Evolutionary conservation across 768 basidiomycete species (phyloP), one percentile per base, ranked within the genome.

Genomic region (Lactarius evosmus): DNA sequence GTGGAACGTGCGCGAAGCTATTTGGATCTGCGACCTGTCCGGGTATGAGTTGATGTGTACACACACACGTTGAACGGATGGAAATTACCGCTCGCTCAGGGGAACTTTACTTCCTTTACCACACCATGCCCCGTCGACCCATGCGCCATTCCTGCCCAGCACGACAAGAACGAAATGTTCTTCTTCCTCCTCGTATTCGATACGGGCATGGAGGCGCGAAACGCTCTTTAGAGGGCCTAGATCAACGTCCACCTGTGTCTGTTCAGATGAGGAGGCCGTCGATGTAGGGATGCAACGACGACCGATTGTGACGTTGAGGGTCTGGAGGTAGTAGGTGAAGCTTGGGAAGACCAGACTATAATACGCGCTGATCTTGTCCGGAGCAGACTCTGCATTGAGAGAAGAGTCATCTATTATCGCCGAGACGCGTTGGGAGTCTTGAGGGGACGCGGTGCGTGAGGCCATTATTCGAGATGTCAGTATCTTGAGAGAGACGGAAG

Each of bases 81-180:
- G 38, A 14, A 75, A 80, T 56, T 63, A 94, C 96, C 92, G 83
- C 74, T 94, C 92, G 40, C 87, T 80, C 25, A 99, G 78, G 33
- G 90, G 84, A n/a, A 94, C 89, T 65, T 87, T 85, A 65, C 89
- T 88, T 17, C 95, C 93, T 67, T 91, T 88, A 12, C 89, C 90
- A 55, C 87, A 87, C 91, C 95, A 99, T n/a, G 91, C 86, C 33
- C 95, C 95, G 68, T 98, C 95, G 5, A 99, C 94, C 90, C 95
- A 98, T 19, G 95, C 95, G 14, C 97, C 97, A 70, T 99, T 98
- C 63, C 97, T 81, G n/a, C 97, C 97, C 40, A 93, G 82, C 40
- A 99, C 95, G 64, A 87, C 86, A 38, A 99, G 83, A 17, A 92
- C 86, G 73, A 95, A 97, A 58, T 89, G 85, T 66, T 91, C 91